Evolutionary conservation across 345 rosid genomes (phyloP).

Genomic region (Rhodomyrtus tomentosa): DNA sequence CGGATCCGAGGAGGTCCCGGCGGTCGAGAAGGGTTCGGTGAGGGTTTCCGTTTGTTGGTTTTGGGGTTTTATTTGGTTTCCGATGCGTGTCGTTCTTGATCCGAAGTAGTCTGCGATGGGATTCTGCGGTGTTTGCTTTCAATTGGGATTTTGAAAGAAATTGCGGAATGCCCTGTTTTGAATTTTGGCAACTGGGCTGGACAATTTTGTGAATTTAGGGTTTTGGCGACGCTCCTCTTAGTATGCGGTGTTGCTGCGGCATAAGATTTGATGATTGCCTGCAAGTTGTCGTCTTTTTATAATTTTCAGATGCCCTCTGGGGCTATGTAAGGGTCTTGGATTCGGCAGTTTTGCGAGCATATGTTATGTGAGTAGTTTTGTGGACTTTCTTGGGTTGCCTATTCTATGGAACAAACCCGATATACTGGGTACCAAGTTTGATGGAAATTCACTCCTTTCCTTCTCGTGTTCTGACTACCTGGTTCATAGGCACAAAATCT

Average conservation of each 20-base stretch:
- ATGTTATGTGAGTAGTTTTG: neutral
- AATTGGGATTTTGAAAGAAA: neutral
- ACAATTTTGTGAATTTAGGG: neutral
- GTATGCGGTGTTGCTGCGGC: neutral
- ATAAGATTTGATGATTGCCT: neutral
- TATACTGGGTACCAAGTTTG: neutral
- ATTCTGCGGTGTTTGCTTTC: neutral
- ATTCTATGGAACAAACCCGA: neutral
- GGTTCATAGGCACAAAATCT: neutral
- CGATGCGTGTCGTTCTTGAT: neutral
- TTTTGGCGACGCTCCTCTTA: neutral
- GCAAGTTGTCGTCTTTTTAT: conserved; percentile 3
- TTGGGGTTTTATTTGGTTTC: neutral
- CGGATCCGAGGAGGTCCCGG: conserved; percentile 10
- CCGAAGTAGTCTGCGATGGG: neutral
- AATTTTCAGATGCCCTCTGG: neutral
- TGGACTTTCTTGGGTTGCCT: neutral
- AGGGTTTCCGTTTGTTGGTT: neutral
- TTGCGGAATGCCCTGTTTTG: neutral
- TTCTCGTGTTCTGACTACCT: neutral
- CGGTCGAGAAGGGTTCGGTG: conserved; percentile 25
- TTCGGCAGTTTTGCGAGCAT: neutral
- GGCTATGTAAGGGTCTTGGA: neutral
- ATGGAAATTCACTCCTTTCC: neutral
- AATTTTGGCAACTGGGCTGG: neutral